Evolutionary conservation across 257 asterid genomes (phyloP).

Genomic region (Leptodermis oblonga): DNA sequence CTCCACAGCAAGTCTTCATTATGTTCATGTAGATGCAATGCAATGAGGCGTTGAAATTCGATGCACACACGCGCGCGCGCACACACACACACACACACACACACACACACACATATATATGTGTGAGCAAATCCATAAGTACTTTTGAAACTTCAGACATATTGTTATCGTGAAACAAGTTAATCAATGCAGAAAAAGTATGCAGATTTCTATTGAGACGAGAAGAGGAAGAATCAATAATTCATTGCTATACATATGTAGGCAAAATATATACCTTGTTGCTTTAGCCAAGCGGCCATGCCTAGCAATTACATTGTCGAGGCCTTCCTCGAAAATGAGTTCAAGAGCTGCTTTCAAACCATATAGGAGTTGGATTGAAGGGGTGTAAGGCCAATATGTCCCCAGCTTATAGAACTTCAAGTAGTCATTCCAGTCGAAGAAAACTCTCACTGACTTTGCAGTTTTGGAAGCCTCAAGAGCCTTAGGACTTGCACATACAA

Average conservation of each 20-base stretch:
- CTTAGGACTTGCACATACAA: slow-evolving; percentile 94
- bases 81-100: no score
- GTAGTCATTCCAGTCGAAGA: slow-evolving; percentile 97
- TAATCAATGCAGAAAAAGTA: background rate
- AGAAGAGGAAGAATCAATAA: background rate
- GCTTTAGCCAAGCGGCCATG: slow-evolving; percentile 89
- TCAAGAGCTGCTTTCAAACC: slow-evolving; percentile 86
- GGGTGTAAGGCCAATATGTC: slow-evolving; percentile 98
- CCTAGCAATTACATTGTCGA: slow-evolving; percentile 81
- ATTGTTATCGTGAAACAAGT: no score
- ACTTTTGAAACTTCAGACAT: background rate
- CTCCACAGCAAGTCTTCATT: slow-evolving; percentile 94
- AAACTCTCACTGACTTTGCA: slow-evolving; percentile 84
- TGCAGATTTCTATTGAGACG: background rate
- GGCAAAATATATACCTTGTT: slow-evolving; percentile 55
- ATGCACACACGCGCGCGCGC: background rate
- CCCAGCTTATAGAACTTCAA: slow-evolving; percentile 88
- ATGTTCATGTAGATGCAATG: slow-evolving; percentile 13
- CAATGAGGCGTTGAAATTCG: background rate
- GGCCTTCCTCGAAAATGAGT: slow-evolving; percentile 96
- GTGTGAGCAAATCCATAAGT: background rate
- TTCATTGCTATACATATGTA: background rate
- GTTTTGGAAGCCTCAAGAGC: slow-evolving; percentile 89
- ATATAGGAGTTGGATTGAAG: slow-evolving; percentile 91
- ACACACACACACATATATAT: background rate